Conservation (phyloP, 345 rosid genomes). For the Camelina sativa region DNA sequence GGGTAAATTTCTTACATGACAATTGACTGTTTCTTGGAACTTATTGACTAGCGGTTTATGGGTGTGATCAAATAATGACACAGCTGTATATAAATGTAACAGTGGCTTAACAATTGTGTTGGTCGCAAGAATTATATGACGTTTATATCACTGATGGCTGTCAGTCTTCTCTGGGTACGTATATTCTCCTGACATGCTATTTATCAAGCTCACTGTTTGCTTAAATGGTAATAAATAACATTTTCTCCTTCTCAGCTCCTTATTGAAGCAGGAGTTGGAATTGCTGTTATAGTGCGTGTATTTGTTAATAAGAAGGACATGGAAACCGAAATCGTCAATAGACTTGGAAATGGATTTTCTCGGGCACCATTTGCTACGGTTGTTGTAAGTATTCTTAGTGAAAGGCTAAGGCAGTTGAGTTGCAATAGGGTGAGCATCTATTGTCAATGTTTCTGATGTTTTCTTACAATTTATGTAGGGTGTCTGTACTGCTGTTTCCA, state of each 20-base stretch:
- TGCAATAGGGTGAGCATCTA: constrained; percentile 29
- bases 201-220: constrained; percentile 9
- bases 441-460: constrained; percentile 25
- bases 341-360: constrained; percentile 98
- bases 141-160: constrained; percentile 86
- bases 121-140: constrained; percentile 89
- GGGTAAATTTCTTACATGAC: constrained; percentile 56
- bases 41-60: constrained; percentile 18
- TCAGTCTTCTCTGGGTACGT: constrained; percentile 91
- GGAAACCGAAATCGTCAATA: constrained; percentile 86
- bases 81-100: constrained; percentile 47
- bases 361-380: constrained; percentile 94
- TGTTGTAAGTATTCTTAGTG: constrained; percentile 62
- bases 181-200: neutral
- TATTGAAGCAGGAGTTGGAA: constrained; percentile 89
- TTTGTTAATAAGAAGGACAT: constrained; percentile 80
- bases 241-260: constrained; percentile 61
- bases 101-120: constrained; percentile 99
- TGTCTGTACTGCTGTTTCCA: constrained; percentile 84
- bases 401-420: neutral
- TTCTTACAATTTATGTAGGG: constrained; percentile 54
- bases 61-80: constrained; percentile 36
- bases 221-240: neutral
- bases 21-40: neutral
- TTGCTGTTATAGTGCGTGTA: constrained; percentile 86